Percentiles rank a stretch among this genome's conserved stretches.
These are phyloP conservation scores for Pseudozyma pruni DNA, from an alignment of 1,284 basidiomycete species.

Conservation along the genomic window DNA sequence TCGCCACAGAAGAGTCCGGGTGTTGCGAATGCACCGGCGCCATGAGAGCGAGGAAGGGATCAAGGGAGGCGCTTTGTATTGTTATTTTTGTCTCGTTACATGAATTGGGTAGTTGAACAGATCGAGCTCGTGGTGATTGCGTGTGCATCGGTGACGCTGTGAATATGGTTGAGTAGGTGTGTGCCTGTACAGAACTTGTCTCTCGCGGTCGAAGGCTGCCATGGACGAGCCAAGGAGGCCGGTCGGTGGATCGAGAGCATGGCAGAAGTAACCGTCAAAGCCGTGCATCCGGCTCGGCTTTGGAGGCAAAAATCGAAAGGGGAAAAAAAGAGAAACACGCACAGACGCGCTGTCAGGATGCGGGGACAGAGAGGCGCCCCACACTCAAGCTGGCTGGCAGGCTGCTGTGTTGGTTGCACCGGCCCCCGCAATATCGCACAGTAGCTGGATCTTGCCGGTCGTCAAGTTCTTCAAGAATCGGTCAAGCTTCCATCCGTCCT, in stretches of 20 bases:
- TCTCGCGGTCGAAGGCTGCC: too few relatives aligned
- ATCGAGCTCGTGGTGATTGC: too few relatives aligned
- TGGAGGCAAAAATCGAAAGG: neutral
- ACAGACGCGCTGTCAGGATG: conserved; percentile 10
- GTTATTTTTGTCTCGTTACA: neutral
- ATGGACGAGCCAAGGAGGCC: neutral
- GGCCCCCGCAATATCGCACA: conserved; percentile 1
- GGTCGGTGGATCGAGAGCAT: neutral
- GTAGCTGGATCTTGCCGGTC: too few relatives aligned
- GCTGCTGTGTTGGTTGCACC: too few relatives aligned
- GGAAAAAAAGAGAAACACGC: neutral
- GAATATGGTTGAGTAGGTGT: too few relatives aligned
- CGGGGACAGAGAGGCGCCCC: neutral
- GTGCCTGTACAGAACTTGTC: too few relatives aligned
- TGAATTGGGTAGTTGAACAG: neutral
- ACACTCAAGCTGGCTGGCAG: too few relatives aligned
- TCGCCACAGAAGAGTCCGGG: conserved; percentile 18
- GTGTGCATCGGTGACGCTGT: too few relatives aligned
- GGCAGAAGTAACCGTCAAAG: conserved; percentile 13
- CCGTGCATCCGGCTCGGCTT: conserved; percentile 15
- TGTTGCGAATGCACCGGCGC: conserved; percentile 4
- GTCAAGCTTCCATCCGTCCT: too few relatives aligned
- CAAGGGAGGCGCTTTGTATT: neutral
- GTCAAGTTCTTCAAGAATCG: too few relatives aligned
- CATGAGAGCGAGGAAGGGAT: neutral